A percentile compares a stretch with the other conserved stretches of the same genome.
phyloP scores from a whole-genome alignment of 2,329 filamentous ascomycete species.

The Aspergillus sp. region DNA sequence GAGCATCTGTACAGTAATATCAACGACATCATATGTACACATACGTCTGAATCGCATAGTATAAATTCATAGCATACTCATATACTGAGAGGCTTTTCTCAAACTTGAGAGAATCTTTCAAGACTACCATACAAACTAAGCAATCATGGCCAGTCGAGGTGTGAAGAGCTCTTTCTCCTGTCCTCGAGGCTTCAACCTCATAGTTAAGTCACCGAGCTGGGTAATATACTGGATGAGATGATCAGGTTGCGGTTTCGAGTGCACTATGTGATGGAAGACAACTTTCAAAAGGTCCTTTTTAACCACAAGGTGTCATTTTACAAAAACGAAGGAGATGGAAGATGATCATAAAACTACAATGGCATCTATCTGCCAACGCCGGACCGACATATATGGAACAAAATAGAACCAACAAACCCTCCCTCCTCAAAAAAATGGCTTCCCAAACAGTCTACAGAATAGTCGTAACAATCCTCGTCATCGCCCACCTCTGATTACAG shows the following conservation, averaged over 20 bases:
- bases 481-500: conserved; percentile 1
- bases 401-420: conserved; percentile 14
- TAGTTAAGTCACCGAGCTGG: background rate
- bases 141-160: too few relatives aligned
- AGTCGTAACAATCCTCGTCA: conserved; percentile 14
- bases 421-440: conserved; percentile 11
- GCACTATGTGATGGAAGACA: background rate
- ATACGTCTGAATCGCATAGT: background rate
- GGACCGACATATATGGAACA: conserved; percentile 20
- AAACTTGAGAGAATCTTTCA: too few relatives aligned
- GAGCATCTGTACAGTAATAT: background rate
- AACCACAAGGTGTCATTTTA: conserved; percentile 1
- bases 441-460: conserved; percentile 18
- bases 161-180: too few relatives aligned
- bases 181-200: too few relatives aligned
- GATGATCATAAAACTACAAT: conserved; percentile 10
- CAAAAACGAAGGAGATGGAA: conserved; percentile 10
- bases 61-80: too few relatives aligned
- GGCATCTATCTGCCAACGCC: conserved; percentile 27
- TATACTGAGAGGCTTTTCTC: too few relatives aligned
- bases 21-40: background rate
- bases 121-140: too few relatives aligned
- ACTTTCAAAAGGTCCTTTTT: background rate
- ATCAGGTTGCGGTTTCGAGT: too few relatives aligned
- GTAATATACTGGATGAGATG: background rate